Evolutionary conservation across 345 rosid genomes (phyloP).

Genomic region (Pugionium dolabratum): DNA sequence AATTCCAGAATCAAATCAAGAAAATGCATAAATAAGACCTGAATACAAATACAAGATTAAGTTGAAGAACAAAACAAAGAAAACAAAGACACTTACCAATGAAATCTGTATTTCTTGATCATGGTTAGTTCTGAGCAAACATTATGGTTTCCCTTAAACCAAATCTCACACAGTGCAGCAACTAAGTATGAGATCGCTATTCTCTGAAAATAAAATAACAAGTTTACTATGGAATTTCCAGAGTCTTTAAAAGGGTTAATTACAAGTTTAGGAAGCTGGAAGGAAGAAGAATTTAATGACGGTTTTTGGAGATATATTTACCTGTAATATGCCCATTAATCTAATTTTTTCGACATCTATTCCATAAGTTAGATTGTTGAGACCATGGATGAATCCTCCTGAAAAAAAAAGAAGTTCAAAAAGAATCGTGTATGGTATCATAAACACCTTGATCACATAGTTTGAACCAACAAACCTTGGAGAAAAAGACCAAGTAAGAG

Average conservation of each 20-base stretch:
- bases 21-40: slow-evolving; percentile 1
- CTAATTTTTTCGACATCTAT: slow-evolving; percentile 60
- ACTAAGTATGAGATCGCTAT: slow-evolving; percentile 73
- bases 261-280: not conserved
- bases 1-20: slow-evolving; percentile 1
- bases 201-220: slow-evolving; percentile 49
- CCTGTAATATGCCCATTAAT: slow-evolving; percentile 86
- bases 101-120: slow-evolving; percentile 55
- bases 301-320: slow-evolving; percentile 13
- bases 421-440: not conserved
- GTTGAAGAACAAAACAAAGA: not conserved
- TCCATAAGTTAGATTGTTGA: slow-evolving; percentile 65
- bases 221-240: too few relatives aligned
- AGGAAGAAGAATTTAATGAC: too few relatives aligned
- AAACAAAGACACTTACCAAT: slow-evolving; percentile 47
- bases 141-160: slow-evolving; percentile 61
- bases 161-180: slow-evolving; percentile 78
- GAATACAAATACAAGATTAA: not conserved
- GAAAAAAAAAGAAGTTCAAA: not conserved
- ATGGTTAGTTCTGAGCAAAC: slow-evolving; percentile 48
- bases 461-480: slow-evolving; percentile 55
- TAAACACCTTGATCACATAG: too few relatives aligned
- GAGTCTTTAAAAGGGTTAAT: too few relatives aligned
- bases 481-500: slow-evolving; percentile 66
- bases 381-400: slow-evolving; percentile 86